Evolutionary conservation across 768 basidiomycete genomes (phyloP), one percentile per base, ranked within the genome.

Genomic region (Ephemerocybe angulata): DNA sequence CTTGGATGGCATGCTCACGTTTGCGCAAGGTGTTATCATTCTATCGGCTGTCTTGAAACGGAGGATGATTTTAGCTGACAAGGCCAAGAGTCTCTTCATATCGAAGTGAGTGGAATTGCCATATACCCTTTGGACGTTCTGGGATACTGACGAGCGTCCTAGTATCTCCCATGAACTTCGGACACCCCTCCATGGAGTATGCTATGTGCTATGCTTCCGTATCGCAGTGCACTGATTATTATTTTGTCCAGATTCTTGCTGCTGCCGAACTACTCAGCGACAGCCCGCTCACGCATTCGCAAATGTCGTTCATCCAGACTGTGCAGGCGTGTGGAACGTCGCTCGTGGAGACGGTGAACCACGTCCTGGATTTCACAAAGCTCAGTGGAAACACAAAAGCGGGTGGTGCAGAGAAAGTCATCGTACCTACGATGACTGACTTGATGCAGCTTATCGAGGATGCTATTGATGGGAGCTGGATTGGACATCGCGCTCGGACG

Each of bases 321-420:
- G 90, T 97, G 1, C 90, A 94, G 67, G 93, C 92, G 5, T 97
- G 94, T 64, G 94, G 93, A 13, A 95, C 88, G n/a, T 93, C 92
- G 1, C 79, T 98, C 1, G 91, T 95, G 38, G 95, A 98, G 73
- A 96, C 94, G 0, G 93, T 98, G 47, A 97, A 97, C 64, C 95
- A 98, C 62, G 95, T 98, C 4, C 75, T 98, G 25, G 95, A 98
- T 67, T 98, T 95, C 65, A 96, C 93, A 28, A 98, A 98, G 65
- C 78, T 96, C 22, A 93, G 90, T 57, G 93, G 93, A 21, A 90
- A 88, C 62, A 77, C 84, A 43, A 90, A 90, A 65, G 78, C 84
- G 2, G 90, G 88, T 25, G 87, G 87, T 37, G 82, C 87, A 7
- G 85, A 90, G 65, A 88, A 87, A 58, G 82, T 85, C 40, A 90